Evolutionary conservation across 2,329 filamentous ascomycete genomes (phyloP).

Genomic region (Magnaporthiopsis rhizophila): DNA sequence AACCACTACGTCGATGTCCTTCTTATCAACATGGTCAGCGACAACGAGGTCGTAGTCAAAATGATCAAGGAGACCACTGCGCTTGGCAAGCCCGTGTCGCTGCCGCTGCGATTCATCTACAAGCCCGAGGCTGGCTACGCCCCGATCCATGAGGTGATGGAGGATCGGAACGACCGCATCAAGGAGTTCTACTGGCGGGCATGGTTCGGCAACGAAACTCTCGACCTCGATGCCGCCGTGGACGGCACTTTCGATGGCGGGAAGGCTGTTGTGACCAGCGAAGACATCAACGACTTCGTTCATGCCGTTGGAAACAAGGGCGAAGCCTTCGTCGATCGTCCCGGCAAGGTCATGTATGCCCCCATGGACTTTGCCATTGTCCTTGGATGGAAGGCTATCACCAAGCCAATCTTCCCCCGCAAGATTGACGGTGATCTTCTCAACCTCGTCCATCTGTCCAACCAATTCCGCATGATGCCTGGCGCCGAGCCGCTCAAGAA

Average conservation of each 20-base stretch:
- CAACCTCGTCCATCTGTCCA: constrained; percentile 93
- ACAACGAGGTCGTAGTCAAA: constrained; percentile 77
- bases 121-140: constrained; percentile 93
- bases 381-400: constrained; percentile 98
- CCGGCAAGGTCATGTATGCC: constrained; percentile 86
- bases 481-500: constrained; percentile 93
- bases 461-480: constrained; percentile 96
- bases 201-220: constrained; percentile 84
- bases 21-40: constrained; percentile 66
- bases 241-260: constrained; percentile 88
- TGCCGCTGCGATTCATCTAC: constrained; percentile 86
- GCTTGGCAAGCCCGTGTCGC: constrained; percentile 69
- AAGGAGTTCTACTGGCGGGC: constrained; percentile 99
- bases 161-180: constrained; percentile 90
- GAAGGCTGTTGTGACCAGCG: constrained; percentile 74
- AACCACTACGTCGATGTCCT: constrained; percentile 85
- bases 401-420: constrained; percentile 96
- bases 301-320: constrained; percentile 97
- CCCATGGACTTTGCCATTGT: constrained; percentile 99
- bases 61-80: constrained; percentile 92
- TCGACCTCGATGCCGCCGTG: constrained; percentile 78
- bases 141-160: constrained; percentile 96
- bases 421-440: constrained; percentile 93
- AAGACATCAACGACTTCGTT: constrained; percentile 98
- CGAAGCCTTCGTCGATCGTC: constrained; percentile 92